Evolutionary conservation across 108 stramenopile genomes (phyloP).

Genomic region (Mediolabrus comicus): DNA sequence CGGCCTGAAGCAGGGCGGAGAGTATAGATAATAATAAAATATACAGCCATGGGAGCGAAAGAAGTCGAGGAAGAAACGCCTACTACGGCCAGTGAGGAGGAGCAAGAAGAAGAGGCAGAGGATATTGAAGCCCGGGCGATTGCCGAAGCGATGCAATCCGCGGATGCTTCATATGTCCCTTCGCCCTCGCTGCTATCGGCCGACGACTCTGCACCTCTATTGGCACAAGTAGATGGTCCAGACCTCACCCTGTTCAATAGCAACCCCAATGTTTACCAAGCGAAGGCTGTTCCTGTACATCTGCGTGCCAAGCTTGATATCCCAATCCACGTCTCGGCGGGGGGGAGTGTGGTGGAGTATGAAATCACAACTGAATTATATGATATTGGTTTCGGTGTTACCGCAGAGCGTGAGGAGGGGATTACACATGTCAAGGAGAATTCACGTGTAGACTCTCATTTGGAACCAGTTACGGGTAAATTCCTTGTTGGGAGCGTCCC

Average conservation of each 20-base stretch:
- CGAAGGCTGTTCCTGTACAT: constrained; percentile 68
- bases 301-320: constrained; percentile 69
- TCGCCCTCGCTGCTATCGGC: constrained; percentile 62
- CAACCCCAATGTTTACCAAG: constrained; percentile 69
- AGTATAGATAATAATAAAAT: not conserved
- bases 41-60: not conserved
- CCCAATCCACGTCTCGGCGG: constrained; percentile 77
- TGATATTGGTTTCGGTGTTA: constrained; percentile 79
- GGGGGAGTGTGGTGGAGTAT: constrained; percentile 83
- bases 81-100: not conserved
- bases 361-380: constrained; percentile 56
- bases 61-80: constrained; percentile 15
- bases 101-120: not conserved
- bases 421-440: constrained; percentile 80
- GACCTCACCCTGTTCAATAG: constrained; percentile 46
- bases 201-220: constrained; percentile 48
- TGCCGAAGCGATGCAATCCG: constrained; percentile 75
- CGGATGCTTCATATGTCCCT: constrained; percentile 67
- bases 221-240: constrained; percentile 80
- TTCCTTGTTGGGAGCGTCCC: constrained; percentile 87
- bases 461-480: constrained; percentile 75
- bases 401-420: constrained; percentile 86
- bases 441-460: constrained; percentile 62
- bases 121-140: constrained; percentile 75
- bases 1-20: too few relatives aligned